Evolutionary conservation across 768 basidiomycete genomes (phyloP).

Genomic region (Cubamyces sp.): DNA sequence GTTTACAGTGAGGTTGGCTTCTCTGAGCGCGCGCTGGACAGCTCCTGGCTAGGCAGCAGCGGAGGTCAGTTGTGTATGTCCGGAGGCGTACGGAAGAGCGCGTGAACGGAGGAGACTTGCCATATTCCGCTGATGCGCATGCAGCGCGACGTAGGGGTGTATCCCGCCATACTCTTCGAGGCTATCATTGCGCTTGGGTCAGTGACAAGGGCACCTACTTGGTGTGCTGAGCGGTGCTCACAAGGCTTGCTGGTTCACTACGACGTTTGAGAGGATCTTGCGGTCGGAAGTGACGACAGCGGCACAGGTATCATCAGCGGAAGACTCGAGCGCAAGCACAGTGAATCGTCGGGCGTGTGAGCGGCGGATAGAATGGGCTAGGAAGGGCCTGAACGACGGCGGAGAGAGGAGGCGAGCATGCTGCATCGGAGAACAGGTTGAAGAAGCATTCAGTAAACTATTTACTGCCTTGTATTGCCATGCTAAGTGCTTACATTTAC

Average conservation of each 20-base stretch:
- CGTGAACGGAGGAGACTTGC: constrained; percentile 39
- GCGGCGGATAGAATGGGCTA: neutral
- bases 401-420: neutral
- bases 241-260: constrained; percentile 79
- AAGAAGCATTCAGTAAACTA: neutral
- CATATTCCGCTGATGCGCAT: constrained; percentile 81
- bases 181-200: constrained; percentile 37
- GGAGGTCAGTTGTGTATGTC: constrained; percentile 3
- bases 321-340: constrained; percentile 80
- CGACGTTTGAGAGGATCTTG: constrained; percentile 79
- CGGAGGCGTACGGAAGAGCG: neutral
- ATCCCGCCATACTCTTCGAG: constrained; percentile 73
- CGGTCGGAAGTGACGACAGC: constrained; percentile 78
- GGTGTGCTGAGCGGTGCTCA: constrained; percentile 35
- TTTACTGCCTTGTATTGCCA: too few relatives aligned
- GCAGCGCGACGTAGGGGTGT: constrained; percentile 75
- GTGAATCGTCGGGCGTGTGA: constrained; percentile 44
- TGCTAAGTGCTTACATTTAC: too few relatives aligned
- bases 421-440: neutral
- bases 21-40: constrained; percentile 64
- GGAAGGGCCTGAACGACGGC: neutral
- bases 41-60: constrained; percentile 62
- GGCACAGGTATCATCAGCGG: constrained; percentile 93
- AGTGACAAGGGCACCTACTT: neutral
- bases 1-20: constrained; percentile 59